phyloP scores from a whole-genome alignment of 2,329 filamentous ascomycete species.

The Hymenoscyphus fructigenus region DNA sequence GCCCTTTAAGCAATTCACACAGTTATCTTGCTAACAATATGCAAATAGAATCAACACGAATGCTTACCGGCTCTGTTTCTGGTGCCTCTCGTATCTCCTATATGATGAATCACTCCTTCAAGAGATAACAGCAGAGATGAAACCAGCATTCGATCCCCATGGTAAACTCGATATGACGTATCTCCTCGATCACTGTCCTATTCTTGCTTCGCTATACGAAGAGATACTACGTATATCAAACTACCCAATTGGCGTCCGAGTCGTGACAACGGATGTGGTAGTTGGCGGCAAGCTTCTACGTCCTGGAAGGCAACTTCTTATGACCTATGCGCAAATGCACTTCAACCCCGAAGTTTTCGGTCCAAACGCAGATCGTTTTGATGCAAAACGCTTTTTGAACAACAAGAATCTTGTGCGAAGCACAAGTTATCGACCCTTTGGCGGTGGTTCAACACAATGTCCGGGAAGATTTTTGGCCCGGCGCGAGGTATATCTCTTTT shows the following conservation, averaged over 20 bases:
- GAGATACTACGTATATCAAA: neutral
- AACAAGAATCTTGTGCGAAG: neutral
- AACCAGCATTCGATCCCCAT: neutral
- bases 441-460: neutral
- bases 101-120: neutral
- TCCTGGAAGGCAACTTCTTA: conserved; percentile 1
- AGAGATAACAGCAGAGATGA: neutral
- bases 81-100: neutral
- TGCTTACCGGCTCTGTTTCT: conserved; percentile 1
- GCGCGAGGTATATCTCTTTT: neutral
- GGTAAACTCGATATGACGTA: conserved; percentile 3
- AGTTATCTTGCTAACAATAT: neutral
- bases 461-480: neutral
- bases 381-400: neutral
- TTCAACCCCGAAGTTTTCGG: neutral
- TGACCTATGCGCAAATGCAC: conserved; percentile 8
- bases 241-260: neutral
- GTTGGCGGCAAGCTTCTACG: neutral
- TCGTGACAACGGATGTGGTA: neutral
- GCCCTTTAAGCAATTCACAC: neutral
- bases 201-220: conserved; percentile 2
- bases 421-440: neutral
- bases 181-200: conserved; percentile 1
- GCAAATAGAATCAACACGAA: conserved; percentile 6
- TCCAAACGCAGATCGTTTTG: neutral